Evolutionary conservation across 2,329 filamentous ascomycete species (phyloP).

Genomic region (Talaromyces sp.): DNA sequence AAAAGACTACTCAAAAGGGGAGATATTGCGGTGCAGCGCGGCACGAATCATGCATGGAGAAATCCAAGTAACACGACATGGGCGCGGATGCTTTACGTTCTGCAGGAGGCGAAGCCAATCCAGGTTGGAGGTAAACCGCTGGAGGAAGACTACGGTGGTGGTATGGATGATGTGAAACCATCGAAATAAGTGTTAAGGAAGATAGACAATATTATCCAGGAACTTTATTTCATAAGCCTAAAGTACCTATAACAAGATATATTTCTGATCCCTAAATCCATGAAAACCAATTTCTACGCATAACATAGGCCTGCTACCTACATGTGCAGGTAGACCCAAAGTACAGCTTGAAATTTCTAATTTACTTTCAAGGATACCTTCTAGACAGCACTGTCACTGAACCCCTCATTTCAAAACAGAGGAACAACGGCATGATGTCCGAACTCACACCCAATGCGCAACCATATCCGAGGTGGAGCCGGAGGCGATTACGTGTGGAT

Average conservation of each 20-base stretch:
- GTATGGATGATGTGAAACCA: not conserved
- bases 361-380: too few relatives aligned
- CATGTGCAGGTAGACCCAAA: too few relatives aligned
- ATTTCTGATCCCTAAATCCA: not conserved
- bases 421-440: not conserved
- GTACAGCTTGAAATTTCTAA: too few relatives aligned
- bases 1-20: slow-evolving; percentile 46
- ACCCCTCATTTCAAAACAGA: not conserved
- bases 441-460: not conserved
- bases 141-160: not conserved
- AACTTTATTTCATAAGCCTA: not conserved
- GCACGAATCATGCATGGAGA: slow-evolving; percentile 54
- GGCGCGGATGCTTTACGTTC: slow-evolving; percentile 43
- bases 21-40: slow-evolving; percentile 56
- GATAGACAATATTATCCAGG: too few relatives aligned
- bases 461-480: not conserved
- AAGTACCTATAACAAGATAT: not conserved
- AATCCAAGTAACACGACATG: slow-evolving; percentile 49
- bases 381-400: too few relatives aligned
- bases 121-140: not conserved
- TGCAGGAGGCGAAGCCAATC: slow-evolving; percentile 2
- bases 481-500: not conserved
- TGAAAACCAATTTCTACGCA: not conserved
- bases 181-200: not conserved
- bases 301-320: not conserved